These are phyloP conservation scores for Vaccinium corymbosum DNA, from an alignment of 148 eudicot genomes.

Conservation along the genomic window DNA sequence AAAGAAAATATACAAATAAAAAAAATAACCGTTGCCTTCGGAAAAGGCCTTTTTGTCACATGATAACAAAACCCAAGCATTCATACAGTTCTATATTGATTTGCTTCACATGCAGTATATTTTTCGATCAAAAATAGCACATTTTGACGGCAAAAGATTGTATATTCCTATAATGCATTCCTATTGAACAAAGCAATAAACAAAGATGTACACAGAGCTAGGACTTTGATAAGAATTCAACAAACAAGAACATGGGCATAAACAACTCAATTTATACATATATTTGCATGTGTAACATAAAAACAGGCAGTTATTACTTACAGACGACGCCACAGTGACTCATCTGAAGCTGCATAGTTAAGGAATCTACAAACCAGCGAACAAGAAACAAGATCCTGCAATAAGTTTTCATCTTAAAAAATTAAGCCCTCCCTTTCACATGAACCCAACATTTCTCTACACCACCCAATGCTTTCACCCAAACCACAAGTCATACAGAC, in stretches of 20 bases:
- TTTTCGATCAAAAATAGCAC: not conserved
- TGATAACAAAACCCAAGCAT: not conserved
- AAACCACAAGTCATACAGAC: not conserved
- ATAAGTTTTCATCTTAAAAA: not conserved
- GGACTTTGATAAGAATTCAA: not conserved
- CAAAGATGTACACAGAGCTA: not conserved
- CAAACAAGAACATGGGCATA: not conserved
- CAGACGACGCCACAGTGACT: slow-evolving; percentile 94
- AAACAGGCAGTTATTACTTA: slow-evolving; percentile 38
- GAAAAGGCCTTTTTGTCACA: not conserved
- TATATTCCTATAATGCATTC: not conserved
- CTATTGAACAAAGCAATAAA: slow-evolving; percentile 2
- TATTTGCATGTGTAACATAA: not conserved
- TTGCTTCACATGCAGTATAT: not conserved
- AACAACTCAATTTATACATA: not conserved
- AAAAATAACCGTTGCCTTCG: not conserved
- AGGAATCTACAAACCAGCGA: slow-evolving; percentile 80
- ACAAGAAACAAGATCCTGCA: slow-evolving; percentile 89
- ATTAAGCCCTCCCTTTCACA: not conserved
- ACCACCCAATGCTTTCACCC: not conserved
- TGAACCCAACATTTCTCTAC: not conserved
- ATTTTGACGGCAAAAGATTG: not conserved
- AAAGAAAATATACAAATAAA: not conserved
- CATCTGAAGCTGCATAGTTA: slow-evolving; percentile 68
- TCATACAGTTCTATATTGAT: not conserved